A percentile compares a stretch with the other conserved stretches of the same genome.
These are phyloP conservation scores for Bacidia rubella DNA, from an alignment of 495 filamentous ascomycete species.

Conservation along the genomic window DNA sequence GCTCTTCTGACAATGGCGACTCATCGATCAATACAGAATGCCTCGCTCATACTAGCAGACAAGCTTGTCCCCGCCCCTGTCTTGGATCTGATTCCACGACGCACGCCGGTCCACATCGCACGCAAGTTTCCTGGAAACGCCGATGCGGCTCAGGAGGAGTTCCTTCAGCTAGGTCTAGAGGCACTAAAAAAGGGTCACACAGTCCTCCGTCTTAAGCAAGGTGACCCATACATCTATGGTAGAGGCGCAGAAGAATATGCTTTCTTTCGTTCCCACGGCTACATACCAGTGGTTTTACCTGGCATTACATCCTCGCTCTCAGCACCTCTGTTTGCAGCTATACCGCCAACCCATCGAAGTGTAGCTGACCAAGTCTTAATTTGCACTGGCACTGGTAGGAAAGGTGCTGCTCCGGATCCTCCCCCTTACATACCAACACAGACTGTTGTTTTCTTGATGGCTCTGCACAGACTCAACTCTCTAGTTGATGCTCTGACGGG, in stretches of 20 bases:
- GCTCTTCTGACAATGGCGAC: constrained; percentile 83
- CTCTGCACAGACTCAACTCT: constrained; percentile 65
- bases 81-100: constrained; percentile 75
- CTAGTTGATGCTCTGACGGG: constrained; percentile 53
- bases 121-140: constrained; percentile 97
- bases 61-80: constrained; percentile 88
- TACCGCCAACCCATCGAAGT: constrained; percentile 77
- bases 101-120: constrained; percentile 81
- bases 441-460: constrained; percentile 95
- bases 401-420: constrained; percentile 68
- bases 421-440: constrained; percentile 63
- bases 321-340: constrained; percentile 75
- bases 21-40: constrained; percentile 66
- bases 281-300: constrained; percentile 60
- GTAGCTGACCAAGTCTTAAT: constrained; percentile 87
- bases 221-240: constrained; percentile 92
- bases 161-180: constrained; percentile 64
- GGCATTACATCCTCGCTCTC: constrained; percentile 81
- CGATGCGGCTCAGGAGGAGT: constrained; percentile 81
- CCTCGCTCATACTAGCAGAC: constrained; percentile 84
- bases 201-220: constrained; percentile 86
- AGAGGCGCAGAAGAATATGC: constrained; percentile 83
- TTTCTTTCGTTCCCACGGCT: constrained; percentile 68
- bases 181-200: constrained; percentile 58
- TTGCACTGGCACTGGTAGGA: constrained; percentile 88